Conservation (phyloP, 805 yeast genomes). For the Candida lessepsii region DNA sequence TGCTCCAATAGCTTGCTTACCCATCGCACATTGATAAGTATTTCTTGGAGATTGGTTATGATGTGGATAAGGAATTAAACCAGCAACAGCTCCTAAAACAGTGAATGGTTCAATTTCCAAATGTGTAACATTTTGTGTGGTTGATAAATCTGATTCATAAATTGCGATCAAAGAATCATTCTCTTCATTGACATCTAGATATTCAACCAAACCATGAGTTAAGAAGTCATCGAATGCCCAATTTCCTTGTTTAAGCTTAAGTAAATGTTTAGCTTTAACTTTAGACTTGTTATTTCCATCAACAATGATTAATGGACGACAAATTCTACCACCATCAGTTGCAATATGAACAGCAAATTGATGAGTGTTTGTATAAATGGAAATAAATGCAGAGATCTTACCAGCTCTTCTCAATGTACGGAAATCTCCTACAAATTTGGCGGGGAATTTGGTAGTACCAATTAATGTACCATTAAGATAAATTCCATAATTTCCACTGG, state of each 20-base stretch:
- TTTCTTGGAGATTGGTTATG: conserved; percentile 99
- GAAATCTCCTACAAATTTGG: conserved; percentile 75
- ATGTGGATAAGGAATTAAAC: conserved; percentile 99
- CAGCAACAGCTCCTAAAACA: conserved; percentile 89
- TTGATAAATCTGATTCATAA: conserved; percentile 61
- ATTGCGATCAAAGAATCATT: conserved; percentile 91
- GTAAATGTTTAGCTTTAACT: conserved; percentile 71
- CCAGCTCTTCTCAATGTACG: conserved; percentile 82
- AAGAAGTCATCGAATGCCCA: conserved; percentile 92
- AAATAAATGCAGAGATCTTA: conserved; percentile 82
- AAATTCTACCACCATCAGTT: conserved; percentile 97
- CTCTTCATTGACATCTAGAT: conserved; percentile 95
- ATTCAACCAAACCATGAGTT: conserved; percentile 84
- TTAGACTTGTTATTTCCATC: conserved; percentile 61
- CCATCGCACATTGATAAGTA: conserved; percentile 99
- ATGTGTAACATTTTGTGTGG: conserved; percentile 63
- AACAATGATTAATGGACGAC: conserved; percentile 93
- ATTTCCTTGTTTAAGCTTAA: conserved; percentile 59
- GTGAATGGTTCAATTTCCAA: conserved; percentile 95
- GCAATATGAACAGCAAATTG: conserved; percentile 96
- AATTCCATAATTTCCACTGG: conserved; percentile 77
- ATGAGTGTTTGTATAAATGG: conserved; percentile 85
- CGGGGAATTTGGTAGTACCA: conserved; percentile 86
- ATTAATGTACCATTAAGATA: conserved; percentile 91
- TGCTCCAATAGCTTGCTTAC: conserved; percentile 99